phyloP scores from a whole-genome alignment of 805 yeast genomes.

The Kurtzmaniella fragi region DNA sequence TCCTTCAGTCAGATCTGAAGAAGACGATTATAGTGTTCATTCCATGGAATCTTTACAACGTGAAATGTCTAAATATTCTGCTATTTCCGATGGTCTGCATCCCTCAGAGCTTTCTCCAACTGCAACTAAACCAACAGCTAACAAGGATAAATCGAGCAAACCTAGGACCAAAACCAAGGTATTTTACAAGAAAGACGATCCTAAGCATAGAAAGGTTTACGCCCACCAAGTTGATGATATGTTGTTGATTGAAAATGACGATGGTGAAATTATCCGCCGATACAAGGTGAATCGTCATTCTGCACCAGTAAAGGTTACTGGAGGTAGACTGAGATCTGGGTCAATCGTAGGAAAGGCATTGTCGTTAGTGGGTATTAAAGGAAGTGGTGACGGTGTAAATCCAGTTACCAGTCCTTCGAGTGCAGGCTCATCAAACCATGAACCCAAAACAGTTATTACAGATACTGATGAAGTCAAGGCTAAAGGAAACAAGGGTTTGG shows the following conservation, averaged over 20 bases:
- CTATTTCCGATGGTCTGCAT: conserved; percentile 13
- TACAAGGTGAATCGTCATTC: conserved; percentile 65
- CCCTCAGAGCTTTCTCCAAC: conserved; percentile 7
- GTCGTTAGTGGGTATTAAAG: conserved; percentile 49
- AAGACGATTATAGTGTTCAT: conserved; percentile 28
- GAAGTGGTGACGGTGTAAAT: background rate
- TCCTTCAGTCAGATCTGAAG: background rate
- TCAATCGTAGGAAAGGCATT: conserved; percentile 45
- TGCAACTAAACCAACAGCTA: conserved; percentile 3
- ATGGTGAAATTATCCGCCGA: conserved; percentile 86
- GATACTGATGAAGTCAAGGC: conserved; percentile 6
- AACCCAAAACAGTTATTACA: conserved; percentile 4
- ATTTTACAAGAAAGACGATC: conserved; percentile 25
- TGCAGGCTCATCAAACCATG: background rate
- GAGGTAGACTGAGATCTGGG: conserved; percentile 32
- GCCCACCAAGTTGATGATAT: conserved; percentile 80
- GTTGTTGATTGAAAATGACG: conserved; percentile 80
- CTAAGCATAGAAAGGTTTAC: conserved; percentile 37
- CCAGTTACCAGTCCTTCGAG: background rate
- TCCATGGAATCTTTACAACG: conserved; percentile 37
- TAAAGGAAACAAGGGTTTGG: conserved; percentile 11
- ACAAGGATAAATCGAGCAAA: conserved; percentile 1
- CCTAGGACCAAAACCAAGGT: conserved; percentile 15
- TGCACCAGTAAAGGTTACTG: conserved; percentile 1
- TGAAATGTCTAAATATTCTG: conserved; percentile 29